Conservation (phyloP, 148 eudicot genomes). For the Nyssa sinensis region DNA sequence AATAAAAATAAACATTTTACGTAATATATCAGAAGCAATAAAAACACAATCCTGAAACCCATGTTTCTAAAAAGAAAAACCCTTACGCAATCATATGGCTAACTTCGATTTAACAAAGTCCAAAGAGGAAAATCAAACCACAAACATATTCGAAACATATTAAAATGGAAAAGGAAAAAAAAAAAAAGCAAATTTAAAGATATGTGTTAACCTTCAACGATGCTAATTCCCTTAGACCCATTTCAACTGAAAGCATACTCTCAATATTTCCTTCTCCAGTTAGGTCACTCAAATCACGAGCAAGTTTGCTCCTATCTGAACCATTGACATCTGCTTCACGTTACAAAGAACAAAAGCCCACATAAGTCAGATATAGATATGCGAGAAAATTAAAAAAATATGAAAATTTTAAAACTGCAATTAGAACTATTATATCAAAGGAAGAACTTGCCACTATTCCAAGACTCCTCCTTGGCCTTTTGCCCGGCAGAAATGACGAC, state of each 20-base stretch:
- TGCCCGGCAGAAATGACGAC: constrained; percentile 96
- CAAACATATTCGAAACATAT: not conserved
- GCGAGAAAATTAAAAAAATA: constrained; percentile 3
- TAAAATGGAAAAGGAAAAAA: not conserved
- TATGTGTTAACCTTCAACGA: constrained; percentile 72
- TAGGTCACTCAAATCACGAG: constrained; percentile 69
- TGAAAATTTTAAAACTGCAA: not conserved
- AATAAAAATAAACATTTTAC: not conserved
- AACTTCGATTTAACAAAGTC: not conserved
- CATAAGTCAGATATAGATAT: constrained; percentile 4
- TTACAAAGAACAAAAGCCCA: constrained; percentile 11
- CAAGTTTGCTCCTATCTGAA: constrained; percentile 58
- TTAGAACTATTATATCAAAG: constrained; percentile 3
- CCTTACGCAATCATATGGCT: not conserved
- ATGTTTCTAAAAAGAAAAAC: not conserved
- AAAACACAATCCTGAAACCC: not conserved
- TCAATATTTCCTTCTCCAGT: constrained; percentile 94
- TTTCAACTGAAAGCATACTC: constrained; percentile 97
- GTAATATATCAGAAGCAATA: not conserved
- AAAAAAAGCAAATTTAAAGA: not conserved
- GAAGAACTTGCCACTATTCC: constrained; percentile 51
- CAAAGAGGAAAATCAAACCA: constrained; percentile 3
- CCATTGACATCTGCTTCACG: constrained; percentile 44
- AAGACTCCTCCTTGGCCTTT: constrained; percentile 82
- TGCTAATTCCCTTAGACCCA: constrained; percentile 92